Conservation (phyloP, 306 rosid species). For the Lathyrus sativus region DNA sequence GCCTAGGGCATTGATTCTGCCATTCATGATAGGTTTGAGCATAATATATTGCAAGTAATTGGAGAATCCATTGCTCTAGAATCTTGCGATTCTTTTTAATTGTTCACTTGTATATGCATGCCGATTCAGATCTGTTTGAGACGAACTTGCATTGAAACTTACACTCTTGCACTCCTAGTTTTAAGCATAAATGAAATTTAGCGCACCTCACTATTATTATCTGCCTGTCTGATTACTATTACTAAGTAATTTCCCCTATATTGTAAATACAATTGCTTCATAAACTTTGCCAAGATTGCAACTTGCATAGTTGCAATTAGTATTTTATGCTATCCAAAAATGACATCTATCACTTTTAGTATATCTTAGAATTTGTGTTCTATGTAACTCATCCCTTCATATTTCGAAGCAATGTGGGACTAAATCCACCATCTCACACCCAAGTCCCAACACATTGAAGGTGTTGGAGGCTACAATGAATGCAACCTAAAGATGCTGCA, state of each 20-base stretch:
- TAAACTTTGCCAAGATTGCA: background rate
- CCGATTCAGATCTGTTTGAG: constrained; percentile 2
- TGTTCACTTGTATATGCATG: constrained; percentile 3
- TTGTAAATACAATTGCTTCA: background rate
- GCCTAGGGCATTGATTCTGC: constrained; percentile 4
- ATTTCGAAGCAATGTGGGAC: too few relatives aligned
- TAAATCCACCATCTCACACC: too few relatives aligned
- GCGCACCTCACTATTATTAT: background rate
- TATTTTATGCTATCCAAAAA: constrained; percentile 17
- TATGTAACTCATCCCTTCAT: too few relatives aligned
- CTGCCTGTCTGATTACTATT: background rate
- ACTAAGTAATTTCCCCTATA: background rate
- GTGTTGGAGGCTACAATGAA: too few relatives aligned
- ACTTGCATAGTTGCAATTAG: background rate
- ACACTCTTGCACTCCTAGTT: constrained; percentile 17
- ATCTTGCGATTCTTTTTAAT: constrained; percentile 13
- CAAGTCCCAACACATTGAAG: too few relatives aligned
- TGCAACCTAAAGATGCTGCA: too few relatives aligned
- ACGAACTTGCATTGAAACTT: background rate
- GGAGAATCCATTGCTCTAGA: constrained; percentile 6
- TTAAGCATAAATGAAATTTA: background rate
- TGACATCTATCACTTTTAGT: background rate
- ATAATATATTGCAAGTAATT: constrained; percentile 4
- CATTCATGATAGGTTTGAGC: background rate
- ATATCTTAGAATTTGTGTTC: background rate